Base-by-base conservation (phyloP, 257 asterid species). In the Salvia hispanica region DNA sequence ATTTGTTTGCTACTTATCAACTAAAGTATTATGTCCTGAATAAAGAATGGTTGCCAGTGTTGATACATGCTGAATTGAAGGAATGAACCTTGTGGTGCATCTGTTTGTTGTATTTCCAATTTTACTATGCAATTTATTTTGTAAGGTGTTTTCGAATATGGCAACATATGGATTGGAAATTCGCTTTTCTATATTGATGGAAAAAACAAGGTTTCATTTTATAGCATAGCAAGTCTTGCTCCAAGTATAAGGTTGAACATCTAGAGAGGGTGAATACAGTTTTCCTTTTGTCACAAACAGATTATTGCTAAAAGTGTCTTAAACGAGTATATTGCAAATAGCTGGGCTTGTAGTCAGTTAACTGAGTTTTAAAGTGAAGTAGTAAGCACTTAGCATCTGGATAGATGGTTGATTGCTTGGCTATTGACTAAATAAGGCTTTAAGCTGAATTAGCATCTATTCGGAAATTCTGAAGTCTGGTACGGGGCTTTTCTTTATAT, bases 401-500 rank as follows among this genome's bases (percentile, higher is more conserved):
- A 37, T 58, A 37, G 13, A 34, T 58, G 21, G 25, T 58, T 58
- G 15, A 14, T 36, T 8, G 33, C 33, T 36, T 14, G 25, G 12
- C 21, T 33, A 44, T 13, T 57, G n/a, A 16, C 31, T 15, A 0
- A 34, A 58, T n/a, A 34, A 7, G 45, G 7, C 47, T 8, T 36
- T 58, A 14, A 58, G 47, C 64, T 37, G 7, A 37, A 37, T 9
- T 7, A 37, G 34, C n/a, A 36, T 15, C 14, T 37, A n/a, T 37
- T 37, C n/a, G 3, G 0, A 8, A 14, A 7, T 58, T n/a, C 14
- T 58, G 8, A 7, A 4, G 43, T 39, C 14, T 54, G 2, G 57
- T 33, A 50, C 48, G 62, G 10, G 53, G 58, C 50, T 42, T 61
- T 66, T 62, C 58, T 59, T 62, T 65, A 36, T 61, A 47, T 18